A percentile compares a stretch with the other conserved stretches of the same genome.
These are phyloP conservation scores for Wickerhamiella pararugosa DNA, from an alignment of 1,139 yeast genomes.

Conservation along the genomic window DNA sequence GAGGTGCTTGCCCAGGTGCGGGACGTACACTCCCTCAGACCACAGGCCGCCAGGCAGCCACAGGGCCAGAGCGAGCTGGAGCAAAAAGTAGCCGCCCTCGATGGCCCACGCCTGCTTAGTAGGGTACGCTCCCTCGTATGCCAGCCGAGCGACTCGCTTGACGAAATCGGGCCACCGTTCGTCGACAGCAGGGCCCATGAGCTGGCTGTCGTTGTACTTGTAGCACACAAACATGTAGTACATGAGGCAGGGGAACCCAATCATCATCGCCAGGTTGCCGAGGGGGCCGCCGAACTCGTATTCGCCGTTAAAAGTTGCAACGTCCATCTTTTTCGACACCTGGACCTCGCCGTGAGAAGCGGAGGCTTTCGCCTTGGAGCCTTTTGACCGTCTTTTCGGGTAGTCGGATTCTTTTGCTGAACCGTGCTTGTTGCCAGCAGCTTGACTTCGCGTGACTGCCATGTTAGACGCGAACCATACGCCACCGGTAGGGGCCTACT, in stretches of 20 bases:
- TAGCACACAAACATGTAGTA: constrained; percentile 94
- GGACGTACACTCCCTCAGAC: constrained; percentile 88
- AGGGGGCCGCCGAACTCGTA: constrained; percentile 89
- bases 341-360: background rate
- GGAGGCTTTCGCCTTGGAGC: background rate
- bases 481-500: too few relatives aligned
- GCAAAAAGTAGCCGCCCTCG: constrained; percentile 53
- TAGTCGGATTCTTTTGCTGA: background rate
- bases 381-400: background rate
- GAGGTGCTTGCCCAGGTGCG: constrained; percentile 65
- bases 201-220: constrained; percentile 54
- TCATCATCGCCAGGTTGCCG: constrained; percentile 91
- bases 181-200: constrained; percentile 51
- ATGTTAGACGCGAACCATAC: background rate
- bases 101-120: constrained; percentile 48
- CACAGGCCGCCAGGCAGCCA: constrained; percentile 78
- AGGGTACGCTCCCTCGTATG: constrained; percentile 52
- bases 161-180: constrained; percentile 50
- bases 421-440: background rate
- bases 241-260: constrained; percentile 86
- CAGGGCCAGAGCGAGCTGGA: constrained; percentile 63
- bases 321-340: constrained; percentile 8
- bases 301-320: constrained; percentile 16
- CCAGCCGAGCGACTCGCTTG: constrained; percentile 29
- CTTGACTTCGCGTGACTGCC: constrained; percentile 9